Conservation (phyloP, 1,284 basidiomycete genomes). For the Melampsora larici-populina region DNA sequence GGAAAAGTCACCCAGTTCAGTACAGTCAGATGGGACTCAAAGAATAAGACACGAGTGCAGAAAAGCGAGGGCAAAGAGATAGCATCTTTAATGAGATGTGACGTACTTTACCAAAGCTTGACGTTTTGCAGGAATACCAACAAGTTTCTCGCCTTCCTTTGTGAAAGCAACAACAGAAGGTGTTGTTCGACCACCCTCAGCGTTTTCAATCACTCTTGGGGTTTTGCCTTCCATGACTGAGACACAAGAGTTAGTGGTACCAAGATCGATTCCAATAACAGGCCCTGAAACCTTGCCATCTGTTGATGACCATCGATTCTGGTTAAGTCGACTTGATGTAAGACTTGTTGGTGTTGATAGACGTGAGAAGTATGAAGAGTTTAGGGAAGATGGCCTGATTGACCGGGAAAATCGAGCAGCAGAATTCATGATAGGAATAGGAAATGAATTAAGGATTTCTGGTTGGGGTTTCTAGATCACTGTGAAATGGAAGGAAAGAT, state of each 20-base stretch:
- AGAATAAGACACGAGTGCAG: conserved; percentile 69
- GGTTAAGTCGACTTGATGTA: conserved; percentile 2
- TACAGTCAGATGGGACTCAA: neutral
- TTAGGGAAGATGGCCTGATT: conserved; percentile 16
- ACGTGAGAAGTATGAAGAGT: conserved; percentile 14
- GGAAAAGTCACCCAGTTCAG: neutral
- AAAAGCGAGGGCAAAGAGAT: too few relatives aligned
- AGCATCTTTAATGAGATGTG: neutral
- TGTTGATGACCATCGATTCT: conserved; percentile 29
- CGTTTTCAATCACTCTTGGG: conserved; percentile 91
- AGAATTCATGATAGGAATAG: conserved; percentile 27
- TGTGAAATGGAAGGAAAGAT: too few relatives aligned
- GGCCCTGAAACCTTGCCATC: conserved; percentile 57
- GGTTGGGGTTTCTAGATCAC: too few relatives aligned
- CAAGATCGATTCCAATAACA: conserved; percentile 59
- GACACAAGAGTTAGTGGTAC: conserved; percentile 77
- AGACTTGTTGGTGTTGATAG: neutral
- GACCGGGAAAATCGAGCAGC: conserved; percentile 24
- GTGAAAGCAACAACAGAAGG: conserved; percentile 98
- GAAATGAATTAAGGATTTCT: neutral
- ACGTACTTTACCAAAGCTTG: conserved; percentile 93
- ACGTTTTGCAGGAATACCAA: conserved; percentile 94
- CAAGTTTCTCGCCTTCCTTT: conserved; percentile 77
- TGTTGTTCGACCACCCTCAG: conserved; percentile 95
- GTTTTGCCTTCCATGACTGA: conserved; percentile 93